Evolutionary conservation across 306 rosid genomes (phyloP).

Genomic region (Cicer judaicum): DNA sequence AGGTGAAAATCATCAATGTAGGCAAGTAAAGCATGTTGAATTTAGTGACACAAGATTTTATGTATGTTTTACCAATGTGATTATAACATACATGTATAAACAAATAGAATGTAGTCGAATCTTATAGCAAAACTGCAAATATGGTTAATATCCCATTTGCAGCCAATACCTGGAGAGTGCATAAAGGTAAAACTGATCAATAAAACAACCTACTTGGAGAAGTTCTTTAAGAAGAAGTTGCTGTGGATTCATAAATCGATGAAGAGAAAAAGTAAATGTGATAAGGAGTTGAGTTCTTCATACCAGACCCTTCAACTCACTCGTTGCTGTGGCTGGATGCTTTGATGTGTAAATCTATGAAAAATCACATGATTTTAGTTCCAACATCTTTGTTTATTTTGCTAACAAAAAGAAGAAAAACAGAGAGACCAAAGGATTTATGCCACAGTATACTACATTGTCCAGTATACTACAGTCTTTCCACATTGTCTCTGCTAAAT

Average conservation of each 20-base stretch:
- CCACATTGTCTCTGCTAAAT: too few species aligned
- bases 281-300: too few species aligned
- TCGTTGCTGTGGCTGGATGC: conserved; percentile 29
- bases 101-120: conserved; percentile 36
- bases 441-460: too few species aligned
- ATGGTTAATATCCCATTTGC: background rate
- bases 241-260: too few species aligned
- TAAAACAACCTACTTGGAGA: conserved; percentile 27
- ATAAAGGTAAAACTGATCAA: conserved; percentile 7
- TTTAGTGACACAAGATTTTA: conserved; percentile 35
- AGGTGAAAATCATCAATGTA: conserved; percentile 16
- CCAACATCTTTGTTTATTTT: too few species aligned
- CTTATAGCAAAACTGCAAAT: conserved; percentile 20
- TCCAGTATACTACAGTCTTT: too few species aligned
- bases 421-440: too few species aligned
- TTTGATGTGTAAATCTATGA: conserved; percentile 44
- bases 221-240: background rate
- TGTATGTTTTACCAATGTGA: conserved; percentile 37
- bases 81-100: conserved; percentile 39
- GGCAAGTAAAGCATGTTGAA: conserved; percentile 23
- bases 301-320: conserved; percentile 47
- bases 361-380: background rate
- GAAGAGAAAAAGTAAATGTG: too few species aligned
- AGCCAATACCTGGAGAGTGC: background rate
- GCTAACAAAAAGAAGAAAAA: too few species aligned